These are phyloP conservation scores for Cucurbita pepo DNA, from an alignment of 306 rosid genomes.

Conservation along the genomic window DNA sequence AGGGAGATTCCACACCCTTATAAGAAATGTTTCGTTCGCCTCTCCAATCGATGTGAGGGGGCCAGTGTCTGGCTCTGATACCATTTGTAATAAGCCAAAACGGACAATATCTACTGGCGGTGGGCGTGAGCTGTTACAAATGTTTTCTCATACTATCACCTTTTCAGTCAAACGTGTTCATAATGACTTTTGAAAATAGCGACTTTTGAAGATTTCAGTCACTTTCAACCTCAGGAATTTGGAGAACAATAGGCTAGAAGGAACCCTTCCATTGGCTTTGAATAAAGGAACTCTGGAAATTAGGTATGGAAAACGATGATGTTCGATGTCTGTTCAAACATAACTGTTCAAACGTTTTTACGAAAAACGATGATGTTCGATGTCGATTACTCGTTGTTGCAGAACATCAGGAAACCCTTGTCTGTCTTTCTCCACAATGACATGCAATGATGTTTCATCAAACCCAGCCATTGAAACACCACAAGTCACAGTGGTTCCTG, in stretches of 20 bases:
- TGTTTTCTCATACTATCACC: too few species aligned
- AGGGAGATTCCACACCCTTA: too few species aligned
- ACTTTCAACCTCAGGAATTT: conserved; percentile 40
- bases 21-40: too few species aligned
- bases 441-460: conserved; percentile 39
- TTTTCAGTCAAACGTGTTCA: too few species aligned
- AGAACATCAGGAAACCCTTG: conserved; percentile 73
- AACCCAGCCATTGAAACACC: conserved; percentile 65
- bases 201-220: too few species aligned
- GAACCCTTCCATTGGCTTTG: conserved; percentile 63
- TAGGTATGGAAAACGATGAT: conserved; percentile 25
- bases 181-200: too few species aligned
- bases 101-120: too few species aligned
- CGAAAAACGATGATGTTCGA: background rate
- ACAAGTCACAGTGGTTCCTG: conserved; percentile 44
- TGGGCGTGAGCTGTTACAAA: too few species aligned
- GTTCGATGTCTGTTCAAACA: background rate
- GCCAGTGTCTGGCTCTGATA: too few species aligned
- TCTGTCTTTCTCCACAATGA: conserved; percentile 50
- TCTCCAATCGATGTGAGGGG: too few species aligned
- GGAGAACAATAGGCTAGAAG: conserved; percentile 70
- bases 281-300: conserved; percentile 56
- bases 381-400: conserved; percentile 4
- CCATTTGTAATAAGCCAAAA: too few species aligned
- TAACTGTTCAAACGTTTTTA: background rate